Evolutionary conservation across 768 basidiomycete genomes (phyloP).

Genomic region (Mycena alexandri): DNA sequence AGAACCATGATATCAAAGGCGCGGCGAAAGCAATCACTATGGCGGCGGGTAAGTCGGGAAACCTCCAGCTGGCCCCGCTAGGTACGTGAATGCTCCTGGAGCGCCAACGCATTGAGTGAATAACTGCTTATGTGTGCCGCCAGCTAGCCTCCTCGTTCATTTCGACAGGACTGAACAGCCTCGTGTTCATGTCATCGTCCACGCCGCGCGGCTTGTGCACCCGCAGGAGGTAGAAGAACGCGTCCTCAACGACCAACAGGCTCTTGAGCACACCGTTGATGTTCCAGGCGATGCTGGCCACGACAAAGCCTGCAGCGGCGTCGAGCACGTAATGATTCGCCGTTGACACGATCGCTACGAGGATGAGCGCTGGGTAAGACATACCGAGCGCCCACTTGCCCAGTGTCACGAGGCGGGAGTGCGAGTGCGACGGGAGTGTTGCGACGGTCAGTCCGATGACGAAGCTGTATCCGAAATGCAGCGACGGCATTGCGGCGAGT

Average conservation of each 20-base stretch:
- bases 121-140: slow-evolving; percentile 24
- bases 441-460: slow-evolving; percentile 38
- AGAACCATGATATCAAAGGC: too few relatives aligned
- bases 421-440: slow-evolving; percentile 29
- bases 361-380: slow-evolving; percentile 36
- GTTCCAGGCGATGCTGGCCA: slow-evolving; percentile 38
- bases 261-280: slow-evolving; percentile 37
- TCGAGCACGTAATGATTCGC: slow-evolving; percentile 39
- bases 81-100: too few relatives aligned
- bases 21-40: too few relatives aligned
- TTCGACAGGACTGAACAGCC: slow-evolving; percentile 36
- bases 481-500: slow-evolving; percentile 36
- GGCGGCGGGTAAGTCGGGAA: too few relatives aligned
- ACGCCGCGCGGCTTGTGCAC: slow-evolving; percentile 38
- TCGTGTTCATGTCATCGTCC: slow-evolving; percentile 21
- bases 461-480: slow-evolving; percentile 37
- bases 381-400: slow-evolving; percentile 35
- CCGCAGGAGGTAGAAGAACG: slow-evolving; percentile 31
- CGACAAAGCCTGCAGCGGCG: slow-evolving; percentile 35
- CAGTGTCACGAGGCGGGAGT: slow-evolving; percentile 25
- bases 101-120: neutral
- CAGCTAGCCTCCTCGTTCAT: slow-evolving; percentile 36
- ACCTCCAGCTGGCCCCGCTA: too few relatives aligned
- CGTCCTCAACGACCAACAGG: slow-evolving; percentile 34
- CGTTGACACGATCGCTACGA: slow-evolving; percentile 37